Evolutionary conservation across 768 basidiomycete genomes (phyloP).

Genomic region (Tricholoma hemisulphureum): DNA sequence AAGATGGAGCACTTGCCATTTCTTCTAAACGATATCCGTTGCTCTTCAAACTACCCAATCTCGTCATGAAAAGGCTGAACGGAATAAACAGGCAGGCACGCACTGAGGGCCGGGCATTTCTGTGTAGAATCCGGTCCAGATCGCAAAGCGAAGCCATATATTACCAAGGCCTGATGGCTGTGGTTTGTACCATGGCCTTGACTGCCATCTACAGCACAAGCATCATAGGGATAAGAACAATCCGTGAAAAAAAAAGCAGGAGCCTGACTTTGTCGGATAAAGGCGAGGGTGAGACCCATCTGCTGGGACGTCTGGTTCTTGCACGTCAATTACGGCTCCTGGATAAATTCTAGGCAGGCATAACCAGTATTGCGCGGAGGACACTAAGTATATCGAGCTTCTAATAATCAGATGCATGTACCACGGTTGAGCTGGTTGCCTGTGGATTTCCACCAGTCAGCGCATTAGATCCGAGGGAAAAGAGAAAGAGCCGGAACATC

Average conservation of each 20-base stretch:
- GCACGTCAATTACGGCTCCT: constrained; percentile 22
- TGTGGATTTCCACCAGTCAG: constrained; percentile 10
- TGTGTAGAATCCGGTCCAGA: constrained; percentile 33
- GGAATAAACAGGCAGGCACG: constrained; percentile 6
- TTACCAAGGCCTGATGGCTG: constrained; percentile 27
- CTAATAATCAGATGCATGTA: constrained; percentile 29
- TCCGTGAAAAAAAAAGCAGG: not conserved
- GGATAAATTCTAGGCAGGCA: constrained; percentile 35
- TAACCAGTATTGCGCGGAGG: constrained; percentile 36
- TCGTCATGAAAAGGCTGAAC: not conserved
- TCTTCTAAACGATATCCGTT: constrained; percentile 44
- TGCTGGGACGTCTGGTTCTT: constrained; percentile 10
- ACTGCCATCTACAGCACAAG: constrained; percentile 25
- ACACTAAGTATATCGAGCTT: constrained; percentile 17
- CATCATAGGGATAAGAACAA: not conserved
- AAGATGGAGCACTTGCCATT: constrained; percentile 29
- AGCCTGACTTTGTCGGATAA: constrained; percentile 32
- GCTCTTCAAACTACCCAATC: constrained; percentile 29
- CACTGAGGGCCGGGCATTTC: constrained; percentile 40
- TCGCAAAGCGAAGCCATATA: constrained; percentile 29
- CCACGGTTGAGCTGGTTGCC: constrained; percentile 38
- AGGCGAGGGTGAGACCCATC: constrained; percentile 28
- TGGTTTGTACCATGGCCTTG: constrained; percentile 48
- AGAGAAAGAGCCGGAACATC: constrained; percentile 34
- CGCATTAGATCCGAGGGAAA: not conserved